Evolutionary conservation across 768 basidiomycete genomes (phyloP).

Genomic region (Boletus edulis): DNA sequence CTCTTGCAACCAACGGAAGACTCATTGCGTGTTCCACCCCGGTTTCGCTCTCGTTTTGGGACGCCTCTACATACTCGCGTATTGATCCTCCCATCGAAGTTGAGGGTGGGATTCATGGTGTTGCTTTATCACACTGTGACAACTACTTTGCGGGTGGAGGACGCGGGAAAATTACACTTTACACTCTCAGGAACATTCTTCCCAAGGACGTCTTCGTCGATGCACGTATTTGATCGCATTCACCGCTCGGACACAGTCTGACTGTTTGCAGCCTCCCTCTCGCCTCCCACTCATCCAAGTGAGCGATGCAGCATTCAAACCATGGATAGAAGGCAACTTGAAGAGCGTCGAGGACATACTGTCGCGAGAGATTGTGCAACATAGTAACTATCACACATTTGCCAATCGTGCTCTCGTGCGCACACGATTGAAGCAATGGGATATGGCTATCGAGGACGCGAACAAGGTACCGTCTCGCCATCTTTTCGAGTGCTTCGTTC

Average conservation of each 20-base stretch:
- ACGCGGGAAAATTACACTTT: background rate
- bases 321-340: background rate
- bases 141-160: background rate
- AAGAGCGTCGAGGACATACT: background rate
- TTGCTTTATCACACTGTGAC: background rate
- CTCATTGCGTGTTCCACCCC: background rate
- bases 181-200: background rate
- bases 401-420: slow-evolving; percentile 1
- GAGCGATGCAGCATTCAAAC: background rate
- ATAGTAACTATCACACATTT: too few relatives aligned
- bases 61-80: background rate
- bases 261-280: background rate
- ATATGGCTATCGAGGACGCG: background rate
- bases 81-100: too few relatives aligned
- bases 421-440: background rate
- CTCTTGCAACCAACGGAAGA: background rate
- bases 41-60: background rate
- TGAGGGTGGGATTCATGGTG: background rate
- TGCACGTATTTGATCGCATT: too few relatives aligned
- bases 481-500: background rate
- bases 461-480: background rate
- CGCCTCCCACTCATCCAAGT: background rate
- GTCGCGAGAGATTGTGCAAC: too few relatives aligned
- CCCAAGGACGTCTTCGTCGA: too few relatives aligned
- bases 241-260: too few relatives aligned